Percentiles rank a stretch among this genome's conserved stretches.
phyloP scores from a whole-genome alignment of 2,329 filamentous ascomycete genomes.

The Phyllosticta citribraziliensis region DNA sequence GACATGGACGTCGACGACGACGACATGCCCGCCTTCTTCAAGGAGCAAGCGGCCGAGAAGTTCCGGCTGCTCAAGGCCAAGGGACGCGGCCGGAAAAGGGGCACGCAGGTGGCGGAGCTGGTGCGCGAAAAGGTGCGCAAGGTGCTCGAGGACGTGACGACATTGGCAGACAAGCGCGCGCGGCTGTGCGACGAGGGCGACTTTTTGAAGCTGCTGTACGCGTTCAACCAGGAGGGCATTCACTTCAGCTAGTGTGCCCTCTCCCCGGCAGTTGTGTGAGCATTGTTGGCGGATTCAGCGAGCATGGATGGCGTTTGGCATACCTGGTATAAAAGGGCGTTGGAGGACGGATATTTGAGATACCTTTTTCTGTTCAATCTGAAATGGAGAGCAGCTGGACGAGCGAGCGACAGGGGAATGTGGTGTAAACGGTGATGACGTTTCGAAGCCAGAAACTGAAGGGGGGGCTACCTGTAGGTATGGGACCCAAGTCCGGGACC shows the following conservation, averaged over 20 bases:
- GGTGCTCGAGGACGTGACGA: conserved; percentile 72
- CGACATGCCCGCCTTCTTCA: conserved; percentile 76
- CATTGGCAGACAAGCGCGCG: conserved; percentile 69
- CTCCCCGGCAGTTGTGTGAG: conserved; percentile 16
- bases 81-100: conserved; percentile 54
- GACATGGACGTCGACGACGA: conserved; percentile 49
- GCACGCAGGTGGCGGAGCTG: conserved; percentile 68
- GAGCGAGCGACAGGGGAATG: no score
- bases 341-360: neutral
- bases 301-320: conserved; percentile 2
- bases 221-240: conserved; percentile 86
- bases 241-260: conserved; percentile 84
- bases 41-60: conserved; percentile 47
- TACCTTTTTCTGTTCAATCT: neutral
- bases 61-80: conserved; percentile 43
- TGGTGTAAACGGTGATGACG: neutral
- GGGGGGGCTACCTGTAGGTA: neutral
- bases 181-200: conserved; percentile 88
- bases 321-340: neutral
- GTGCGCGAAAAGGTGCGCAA: conserved; percentile 81
- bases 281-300: neutral
- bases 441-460: neutral
- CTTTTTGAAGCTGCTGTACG: conserved; percentile 70
- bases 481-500: neutral
- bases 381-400: neutral